Percentiles rank a stretch among this genome's conserved stretches.
Conservation (phyloP, 176 grass and related monocot genomes). For the Ananas comosus region DNA sequence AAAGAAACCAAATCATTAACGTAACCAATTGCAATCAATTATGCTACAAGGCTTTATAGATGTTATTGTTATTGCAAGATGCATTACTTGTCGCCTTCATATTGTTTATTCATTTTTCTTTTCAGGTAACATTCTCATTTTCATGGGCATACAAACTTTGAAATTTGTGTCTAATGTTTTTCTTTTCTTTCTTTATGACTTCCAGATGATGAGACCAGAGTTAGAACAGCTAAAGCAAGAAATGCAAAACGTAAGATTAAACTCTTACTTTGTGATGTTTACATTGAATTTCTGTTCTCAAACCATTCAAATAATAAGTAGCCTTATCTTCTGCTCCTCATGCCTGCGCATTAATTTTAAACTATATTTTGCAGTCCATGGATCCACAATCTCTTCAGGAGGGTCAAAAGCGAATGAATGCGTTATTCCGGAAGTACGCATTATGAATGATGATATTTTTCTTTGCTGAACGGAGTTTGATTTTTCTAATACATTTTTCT, state of each 20-base stretch:
- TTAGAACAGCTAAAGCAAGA: slow-evolving; percentile 53
- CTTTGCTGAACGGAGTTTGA: background rate
- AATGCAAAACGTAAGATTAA: slow-evolving; percentile 49
- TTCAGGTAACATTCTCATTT: slow-evolving; percentile 7
- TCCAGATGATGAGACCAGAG: slow-evolving; percentile 66
- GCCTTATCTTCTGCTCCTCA: background rate
- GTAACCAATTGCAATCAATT: too few species aligned
- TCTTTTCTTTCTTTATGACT: slow-evolving; percentile 17
- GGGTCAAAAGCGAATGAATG: slow-evolving; percentile 41
- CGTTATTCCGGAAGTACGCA: slow-evolving; percentile 61
- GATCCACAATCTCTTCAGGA: slow-evolving; percentile 39
- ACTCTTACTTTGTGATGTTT: background rate
- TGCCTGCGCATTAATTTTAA: background rate
- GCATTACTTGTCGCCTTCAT: too few species aligned
- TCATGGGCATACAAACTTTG: too few species aligned
- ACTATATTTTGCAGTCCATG: slow-evolving; percentile 34
- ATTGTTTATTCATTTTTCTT: background rate
- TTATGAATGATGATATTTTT: background rate
- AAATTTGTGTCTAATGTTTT: slow-evolving; percentile 3
- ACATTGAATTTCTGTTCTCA: background rate
- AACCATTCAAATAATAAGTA: background rate
- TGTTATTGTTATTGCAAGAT: too few species aligned
- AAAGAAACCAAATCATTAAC: too few species aligned
- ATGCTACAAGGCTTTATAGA: too few species aligned
- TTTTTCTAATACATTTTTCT: background rate